Percentiles rank a stretch among this genome's conserved stretches.
Conservation (phyloP, 495 filamentous ascomycete genomes). For the Choiromyces venosus region DNA sequence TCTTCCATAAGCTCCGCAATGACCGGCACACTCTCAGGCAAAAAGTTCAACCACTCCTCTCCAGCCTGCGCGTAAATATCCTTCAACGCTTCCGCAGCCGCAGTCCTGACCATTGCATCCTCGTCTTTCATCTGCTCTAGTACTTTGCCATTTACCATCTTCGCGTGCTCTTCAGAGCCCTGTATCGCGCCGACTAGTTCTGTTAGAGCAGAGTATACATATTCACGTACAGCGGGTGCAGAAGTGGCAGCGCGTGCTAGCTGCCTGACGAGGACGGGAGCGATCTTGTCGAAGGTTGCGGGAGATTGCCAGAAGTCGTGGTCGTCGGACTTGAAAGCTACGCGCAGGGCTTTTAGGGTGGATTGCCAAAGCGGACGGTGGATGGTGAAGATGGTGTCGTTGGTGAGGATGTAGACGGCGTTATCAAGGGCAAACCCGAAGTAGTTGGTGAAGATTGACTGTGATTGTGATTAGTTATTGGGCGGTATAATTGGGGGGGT, state of each 20-base stretch:
- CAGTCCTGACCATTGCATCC: slow-evolving; percentile 59
- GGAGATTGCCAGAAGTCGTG: slow-evolving; percentile 87
- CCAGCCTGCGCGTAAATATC: slow-evolving; percentile 70
- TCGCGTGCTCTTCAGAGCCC: slow-evolving; percentile 79
- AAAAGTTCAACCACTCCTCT: slow-evolving; percentile 82
- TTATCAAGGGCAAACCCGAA: slow-evolving; percentile 75
- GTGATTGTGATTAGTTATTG: slow-evolving; percentile 7
- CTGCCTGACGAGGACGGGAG: slow-evolving; percentile 61
- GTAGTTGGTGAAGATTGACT: slow-evolving; percentile 89
- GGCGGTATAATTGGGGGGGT: not conserved
- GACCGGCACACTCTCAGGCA: slow-evolving; percentile 91
- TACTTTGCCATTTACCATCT: slow-evolving; percentile 70
- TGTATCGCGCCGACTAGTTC: slow-evolving; percentile 69
- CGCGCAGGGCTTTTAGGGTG: slow-evolving; percentile 62
- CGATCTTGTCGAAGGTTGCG: slow-evolving; percentile 68
- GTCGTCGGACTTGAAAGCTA: slow-evolving; percentile 70
- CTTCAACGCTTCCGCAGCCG: slow-evolving; percentile 72
- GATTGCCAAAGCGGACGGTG: slow-evolving; percentile 29
- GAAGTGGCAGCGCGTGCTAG: slow-evolving; percentile 54
- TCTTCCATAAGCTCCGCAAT: slow-evolving; percentile 94
- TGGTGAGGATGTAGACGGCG: slow-evolving; percentile 58
- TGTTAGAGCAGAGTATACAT: slow-evolving; percentile 50
- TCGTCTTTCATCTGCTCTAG: slow-evolving; percentile 71
- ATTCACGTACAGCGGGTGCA: slow-evolving; percentile 39
- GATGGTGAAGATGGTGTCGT: slow-evolving; percentile 11